Conservation (phyloP, 2,329 filamentous ascomycete species). For the Fusarium liriodendri region DNA sequence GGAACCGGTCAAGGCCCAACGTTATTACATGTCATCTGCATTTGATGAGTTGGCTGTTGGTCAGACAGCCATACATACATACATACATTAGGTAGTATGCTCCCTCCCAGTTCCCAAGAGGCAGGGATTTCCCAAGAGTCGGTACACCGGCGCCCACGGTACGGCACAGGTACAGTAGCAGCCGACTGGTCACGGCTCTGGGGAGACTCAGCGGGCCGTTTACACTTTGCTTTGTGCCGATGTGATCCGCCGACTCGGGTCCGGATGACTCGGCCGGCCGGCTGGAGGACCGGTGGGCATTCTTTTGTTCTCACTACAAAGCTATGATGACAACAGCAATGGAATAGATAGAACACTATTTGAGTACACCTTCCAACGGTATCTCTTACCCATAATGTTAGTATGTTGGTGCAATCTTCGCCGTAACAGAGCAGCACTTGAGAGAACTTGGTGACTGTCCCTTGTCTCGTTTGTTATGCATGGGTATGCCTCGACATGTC, state of each 20-base stretch:
- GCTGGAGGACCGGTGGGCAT: neutral
- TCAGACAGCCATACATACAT: neutral
- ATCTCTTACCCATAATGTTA: neutral
- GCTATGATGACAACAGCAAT: neutral
- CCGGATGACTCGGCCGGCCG: neutral
- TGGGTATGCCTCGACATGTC: neutral
- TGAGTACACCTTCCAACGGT: neutral
- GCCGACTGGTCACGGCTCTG: neutral
- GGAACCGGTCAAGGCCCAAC: neutral
- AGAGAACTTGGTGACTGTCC: neutral
- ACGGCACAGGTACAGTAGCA: neutral
- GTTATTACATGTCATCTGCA: neutral
- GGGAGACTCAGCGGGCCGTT: neutral
- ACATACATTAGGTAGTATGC: no score
- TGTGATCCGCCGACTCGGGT: neutral
- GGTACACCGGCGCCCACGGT: neutral
- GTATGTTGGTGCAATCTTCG: neutral
- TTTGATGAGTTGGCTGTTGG: neutral
- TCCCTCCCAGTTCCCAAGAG: neutral
- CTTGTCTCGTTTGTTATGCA: neutral
- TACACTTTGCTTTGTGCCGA: neutral
- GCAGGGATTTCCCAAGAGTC: neutral
- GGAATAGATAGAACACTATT: neutral
- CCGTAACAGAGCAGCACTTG: neutral
- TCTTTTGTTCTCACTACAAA: neutral